These are phyloP conservation scores for Perkinsus marinus DNA, from an alignment of 169 alveolate species.

Conservation along the genomic window DNA sequence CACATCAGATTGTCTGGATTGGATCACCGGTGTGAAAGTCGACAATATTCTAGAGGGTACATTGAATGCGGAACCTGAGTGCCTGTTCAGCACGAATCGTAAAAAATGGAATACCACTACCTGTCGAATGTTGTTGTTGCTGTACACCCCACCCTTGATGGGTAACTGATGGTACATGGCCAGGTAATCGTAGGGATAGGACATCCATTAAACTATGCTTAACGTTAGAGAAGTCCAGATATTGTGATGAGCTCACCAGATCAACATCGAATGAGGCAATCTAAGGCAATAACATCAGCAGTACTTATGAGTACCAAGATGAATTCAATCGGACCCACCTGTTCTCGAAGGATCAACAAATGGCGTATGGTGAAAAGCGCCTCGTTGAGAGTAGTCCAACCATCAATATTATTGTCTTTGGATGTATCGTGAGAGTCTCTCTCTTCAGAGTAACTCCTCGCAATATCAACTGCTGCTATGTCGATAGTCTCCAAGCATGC, in stretches of 20 bases:
- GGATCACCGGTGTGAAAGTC: not conserved
- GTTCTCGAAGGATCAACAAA: not conserved
- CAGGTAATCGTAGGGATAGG: not conserved
- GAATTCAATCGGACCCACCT: not conserved
- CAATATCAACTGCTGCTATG: not conserved
- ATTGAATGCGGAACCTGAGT: not conserved
- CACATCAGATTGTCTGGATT: not conserved
- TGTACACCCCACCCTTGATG: not conserved
- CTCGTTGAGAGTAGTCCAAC: not conserved
- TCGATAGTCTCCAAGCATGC: conserved; percentile 2
- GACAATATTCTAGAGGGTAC: not conserved
- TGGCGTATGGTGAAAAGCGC: not conserved
- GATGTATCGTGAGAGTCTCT: not conserved
- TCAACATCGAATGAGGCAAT: not conserved
- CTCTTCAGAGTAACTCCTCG: too few relatives aligned
- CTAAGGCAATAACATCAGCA: not conserved
- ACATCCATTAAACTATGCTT: not conserved
- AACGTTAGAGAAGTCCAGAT: not conserved
- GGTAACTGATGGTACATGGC: not conserved
- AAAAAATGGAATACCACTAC: not conserved
- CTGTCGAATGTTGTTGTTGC: not conserved
- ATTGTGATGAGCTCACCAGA: not conserved
- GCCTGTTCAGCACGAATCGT: not conserved
- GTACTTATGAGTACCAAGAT: not conserved
- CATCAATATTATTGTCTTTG: not conserved